These are phyloP conservation scores for Daldinia bambusicola DNA, from an alignment of 495 filamentous ascomycete genomes.

Conservation along the genomic window DNA sequence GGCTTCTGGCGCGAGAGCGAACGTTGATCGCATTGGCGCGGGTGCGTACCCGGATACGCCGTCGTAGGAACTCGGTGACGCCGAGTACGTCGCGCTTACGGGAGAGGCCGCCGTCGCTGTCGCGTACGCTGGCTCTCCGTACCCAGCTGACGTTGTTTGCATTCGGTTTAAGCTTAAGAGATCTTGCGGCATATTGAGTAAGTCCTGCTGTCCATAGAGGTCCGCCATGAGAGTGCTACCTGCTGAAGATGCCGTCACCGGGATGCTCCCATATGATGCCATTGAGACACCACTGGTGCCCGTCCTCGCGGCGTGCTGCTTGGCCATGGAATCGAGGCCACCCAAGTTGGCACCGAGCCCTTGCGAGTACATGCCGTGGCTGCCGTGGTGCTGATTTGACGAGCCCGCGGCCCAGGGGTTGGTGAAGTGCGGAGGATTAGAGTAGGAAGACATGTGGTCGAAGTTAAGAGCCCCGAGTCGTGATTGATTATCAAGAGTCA, in stretches of 20 bases:
- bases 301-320: constrained; percentile 65
- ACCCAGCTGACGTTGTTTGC: constrained; percentile 61
- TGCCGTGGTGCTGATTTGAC: constrained; percentile 56
- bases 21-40: constrained; percentile 70
- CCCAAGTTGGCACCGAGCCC: constrained; percentile 61
- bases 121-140: constrained; percentile 58
- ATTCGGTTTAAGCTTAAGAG: constrained; percentile 68
- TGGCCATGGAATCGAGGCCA: constrained; percentile 55
- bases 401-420: constrained; percentile 86
- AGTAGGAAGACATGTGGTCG: constrained; percentile 73
- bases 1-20: constrained; percentile 64
- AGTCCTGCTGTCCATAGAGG: constrained; percentile 71
- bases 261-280: constrained; percentile 75
- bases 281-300: constrained; percentile 71
- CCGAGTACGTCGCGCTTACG: constrained; percentile 72
- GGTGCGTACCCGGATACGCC: constrained; percentile 67
- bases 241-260: constrained; percentile 75
- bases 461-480: constrained; percentile 86
- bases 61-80: constrained; percentile 74
- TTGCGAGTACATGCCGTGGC: constrained; percentile 69
- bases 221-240: constrained; percentile 75
- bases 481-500: constrained; percentile 88
- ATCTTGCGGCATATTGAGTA: constrained; percentile 81
- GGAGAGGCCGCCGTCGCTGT: constrained; percentile 66
- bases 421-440: constrained; percentile 83